phyloP scores from a whole-genome alignment of 1,284 basidiomycete species.

The Moesziomyces antarcticus region DNA sequence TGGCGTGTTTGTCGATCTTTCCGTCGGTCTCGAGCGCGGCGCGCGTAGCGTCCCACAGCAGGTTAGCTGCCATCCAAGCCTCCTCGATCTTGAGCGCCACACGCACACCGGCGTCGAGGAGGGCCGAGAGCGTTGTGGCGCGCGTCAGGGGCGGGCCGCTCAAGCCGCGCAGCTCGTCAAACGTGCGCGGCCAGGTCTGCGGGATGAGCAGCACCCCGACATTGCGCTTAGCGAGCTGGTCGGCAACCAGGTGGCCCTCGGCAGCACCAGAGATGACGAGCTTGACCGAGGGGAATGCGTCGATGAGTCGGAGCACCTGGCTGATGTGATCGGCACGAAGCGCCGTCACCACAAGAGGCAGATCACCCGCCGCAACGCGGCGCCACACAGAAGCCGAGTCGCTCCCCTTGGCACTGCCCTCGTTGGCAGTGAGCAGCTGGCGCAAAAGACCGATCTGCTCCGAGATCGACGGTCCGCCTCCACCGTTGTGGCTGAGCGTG shows the following conservation, averaged over 20 bases:
- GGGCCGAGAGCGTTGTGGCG: conserved; percentile 75
- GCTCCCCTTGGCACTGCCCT: conserved; percentile 70
- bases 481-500: conserved; percentile 70
- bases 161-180: conserved; percentile 78
- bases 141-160: conserved; percentile 80
- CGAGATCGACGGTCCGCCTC: conserved; percentile 72
- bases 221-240: conserved; percentile 76
- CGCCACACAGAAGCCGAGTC: conserved; percentile 67
- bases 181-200: conserved; percentile 75
- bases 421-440: conserved; percentile 71
- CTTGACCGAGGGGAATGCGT: conserved; percentile 75
- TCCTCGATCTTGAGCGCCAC: conserved; percentile 78
- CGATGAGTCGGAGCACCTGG: conserved; percentile 78
- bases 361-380: conserved; percentile 69
- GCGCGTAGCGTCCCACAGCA: conserved; percentile 74
- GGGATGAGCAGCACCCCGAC: conserved; percentile 80
- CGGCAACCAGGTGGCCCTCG: conserved; percentile 76
- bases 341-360: conserved; percentile 78
- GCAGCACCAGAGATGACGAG: conserved; percentile 77
- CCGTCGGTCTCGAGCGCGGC: conserved; percentile 52
- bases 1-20: conserved; percentile 71
- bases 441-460: conserved; percentile 80
- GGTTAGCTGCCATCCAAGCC: conserved; percentile 75
- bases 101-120: conserved; percentile 77
- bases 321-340: conserved; percentile 80